Conservation (phyloP, 257 asterid genomes). For the Jacaranda mimosifolia region DNA sequence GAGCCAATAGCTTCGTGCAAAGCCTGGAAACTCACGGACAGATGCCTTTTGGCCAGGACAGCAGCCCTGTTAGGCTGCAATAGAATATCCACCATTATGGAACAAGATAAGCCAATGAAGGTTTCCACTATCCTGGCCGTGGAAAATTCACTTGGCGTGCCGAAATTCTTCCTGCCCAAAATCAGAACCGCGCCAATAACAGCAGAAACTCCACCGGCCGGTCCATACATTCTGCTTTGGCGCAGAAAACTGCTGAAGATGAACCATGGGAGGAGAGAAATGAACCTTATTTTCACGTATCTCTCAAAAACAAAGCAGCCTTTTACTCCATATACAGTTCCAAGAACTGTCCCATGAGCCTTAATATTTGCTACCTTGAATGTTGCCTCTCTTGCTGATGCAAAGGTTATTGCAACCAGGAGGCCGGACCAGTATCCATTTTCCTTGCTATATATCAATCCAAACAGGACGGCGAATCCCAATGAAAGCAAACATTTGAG, state of each 20-base stretch:
- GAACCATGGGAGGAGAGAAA: constrained; percentile 92
- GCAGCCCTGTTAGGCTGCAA: constrained; percentile 88
- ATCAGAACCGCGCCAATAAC: constrained; percentile 78
- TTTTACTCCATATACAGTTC: constrained; percentile 79
- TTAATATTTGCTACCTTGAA: constrained; percentile 73
- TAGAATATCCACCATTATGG: constrained; percentile 73
- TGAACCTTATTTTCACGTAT: constrained; percentile 62
- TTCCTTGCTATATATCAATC: constrained; percentile 69
- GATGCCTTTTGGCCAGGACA: constrained; percentile 68
- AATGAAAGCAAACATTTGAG: constrained; percentile 72
- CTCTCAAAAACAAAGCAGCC: constrained; percentile 77
- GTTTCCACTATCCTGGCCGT: constrained; percentile 80
- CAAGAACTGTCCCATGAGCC: constrained; percentile 91
- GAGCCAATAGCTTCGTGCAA: constrained; percentile 49
- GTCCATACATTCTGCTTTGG: constrained; percentile 86
- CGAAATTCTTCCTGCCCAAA: constrained; percentile 75
- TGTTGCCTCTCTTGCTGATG: constrained; percentile 76
- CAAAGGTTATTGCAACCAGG: constrained; percentile 76
- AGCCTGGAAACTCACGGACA: constrained; percentile 48
- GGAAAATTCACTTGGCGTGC: constrained; percentile 79
- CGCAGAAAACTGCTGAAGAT: constrained; percentile 66
- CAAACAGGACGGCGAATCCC: constrained; percentile 71
- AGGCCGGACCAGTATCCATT: constrained; percentile 84
- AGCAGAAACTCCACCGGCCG: constrained; percentile 87
- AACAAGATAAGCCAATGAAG: constrained; percentile 80